Evolutionary conservation across 2,329 filamentous ascomycete species (phyloP).

Genomic region (Penicillium oxalicum): DNA sequence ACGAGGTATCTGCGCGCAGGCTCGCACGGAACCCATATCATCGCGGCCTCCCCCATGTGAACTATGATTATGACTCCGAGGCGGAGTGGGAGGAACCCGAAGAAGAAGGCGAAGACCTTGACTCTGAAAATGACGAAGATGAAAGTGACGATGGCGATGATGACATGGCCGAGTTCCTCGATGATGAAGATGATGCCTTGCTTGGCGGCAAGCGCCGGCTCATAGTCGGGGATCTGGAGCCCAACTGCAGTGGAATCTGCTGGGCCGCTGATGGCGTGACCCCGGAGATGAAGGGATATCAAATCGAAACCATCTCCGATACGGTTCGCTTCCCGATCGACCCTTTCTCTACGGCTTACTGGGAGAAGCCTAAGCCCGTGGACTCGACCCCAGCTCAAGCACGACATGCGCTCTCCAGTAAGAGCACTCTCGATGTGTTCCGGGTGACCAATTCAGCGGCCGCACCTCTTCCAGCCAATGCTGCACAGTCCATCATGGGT

Average conservation of each 20-base stretch:
- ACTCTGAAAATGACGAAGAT: constrained; percentile 59
- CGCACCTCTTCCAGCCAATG: constrained; percentile 9
- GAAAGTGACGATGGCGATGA: constrained; percentile 63
- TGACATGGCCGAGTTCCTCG: constrained; percentile 84
- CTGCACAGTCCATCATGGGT: constrained; percentile 9
- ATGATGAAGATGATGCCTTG: constrained; percentile 70
- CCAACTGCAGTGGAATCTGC: constrained; percentile 71
- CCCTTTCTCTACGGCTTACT: constrained; percentile 78
- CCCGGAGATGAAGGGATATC: constrained; percentile 54
- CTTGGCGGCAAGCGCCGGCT: constrained; percentile 51
- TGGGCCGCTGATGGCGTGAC: constrained; percentile 60
- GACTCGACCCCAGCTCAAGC: constrained; percentile 18
- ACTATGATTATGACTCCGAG: constrained; percentile 64
- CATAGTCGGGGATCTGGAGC: constrained; percentile 63
- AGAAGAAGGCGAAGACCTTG: constrained; percentile 67
- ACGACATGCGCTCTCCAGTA: constrained; percentile 4
- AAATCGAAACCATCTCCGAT: constrained; percentile 67
- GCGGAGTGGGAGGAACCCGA: constrained; percentile 62
- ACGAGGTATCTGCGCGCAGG: constrained; percentile 36
- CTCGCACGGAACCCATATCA: constrained; percentile 51
- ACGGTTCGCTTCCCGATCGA: constrained; percentile 60
- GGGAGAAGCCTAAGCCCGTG: constrained; percentile 45
- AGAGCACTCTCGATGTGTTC: constrained; percentile 18
- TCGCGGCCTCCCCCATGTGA: constrained; percentile 47
- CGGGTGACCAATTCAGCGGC: constrained; percentile 12